Evolutionary conservation across 805 yeast species (phyloP).

Genomic region (Sungouiozyma intestinalis): DNA sequence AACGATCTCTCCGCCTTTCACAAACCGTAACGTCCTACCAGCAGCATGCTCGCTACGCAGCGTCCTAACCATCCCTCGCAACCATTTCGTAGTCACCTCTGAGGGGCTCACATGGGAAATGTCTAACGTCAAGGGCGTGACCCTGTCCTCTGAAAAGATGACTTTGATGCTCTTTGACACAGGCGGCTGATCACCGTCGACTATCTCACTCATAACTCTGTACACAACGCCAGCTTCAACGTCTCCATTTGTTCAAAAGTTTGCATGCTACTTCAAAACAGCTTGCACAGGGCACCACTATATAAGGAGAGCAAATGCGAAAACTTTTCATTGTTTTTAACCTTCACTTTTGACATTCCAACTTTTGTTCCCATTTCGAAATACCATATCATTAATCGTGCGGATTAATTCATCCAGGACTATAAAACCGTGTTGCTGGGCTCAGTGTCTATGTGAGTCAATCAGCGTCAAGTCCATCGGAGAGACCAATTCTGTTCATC

Average conservation of each 20-base stretch:
- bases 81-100: conserved; percentile 19
- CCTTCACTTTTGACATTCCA: not conserved
- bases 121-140: not conserved
- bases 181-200: not conserved
- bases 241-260: not conserved
- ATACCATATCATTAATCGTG: conserved; percentile 36
- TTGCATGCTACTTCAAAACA: not conserved
- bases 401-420: conserved; percentile 59
- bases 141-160: conserved; percentile 1
- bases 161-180: not conserved
- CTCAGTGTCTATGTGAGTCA: conserved; percentile 26
- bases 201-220: too few species aligned
- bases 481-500: conserved; percentile 51
- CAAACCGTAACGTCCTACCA: conserved; percentile 17
- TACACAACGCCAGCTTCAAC: not conserved
- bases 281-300: not conserved
- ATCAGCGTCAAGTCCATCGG: conserved; percentile 64
- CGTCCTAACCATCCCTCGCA: conserved; percentile 23
- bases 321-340: not conserved
- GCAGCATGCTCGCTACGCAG: conserved; percentile 11
- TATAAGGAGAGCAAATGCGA: conserved; percentile 4
- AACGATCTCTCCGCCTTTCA: not conserved
- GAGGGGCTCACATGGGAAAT: conserved; percentile 6
- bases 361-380: conserved; percentile 1
- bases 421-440: conserved; percentile 64